Percentiles rank a stretch among this genome's conserved stretches.
These are phyloP conservation scores for Phytophthora crassamura DNA, from an alignment of 352 stramenopile species.

Conservation along the genomic window DNA sequence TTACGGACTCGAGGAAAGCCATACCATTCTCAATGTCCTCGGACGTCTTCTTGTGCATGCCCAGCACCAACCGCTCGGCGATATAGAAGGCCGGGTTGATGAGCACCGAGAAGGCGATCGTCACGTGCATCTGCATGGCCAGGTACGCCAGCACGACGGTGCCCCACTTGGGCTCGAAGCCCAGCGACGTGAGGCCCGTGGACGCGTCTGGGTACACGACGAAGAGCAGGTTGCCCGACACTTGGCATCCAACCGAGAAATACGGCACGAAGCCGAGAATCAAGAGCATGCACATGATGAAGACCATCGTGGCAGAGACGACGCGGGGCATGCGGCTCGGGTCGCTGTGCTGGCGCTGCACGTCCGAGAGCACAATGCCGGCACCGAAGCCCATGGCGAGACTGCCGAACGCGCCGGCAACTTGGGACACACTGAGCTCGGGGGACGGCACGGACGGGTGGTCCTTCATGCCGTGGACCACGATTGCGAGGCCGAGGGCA, in stretches of 20 bases:
- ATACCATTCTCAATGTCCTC: conserved; percentile 48
- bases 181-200: conserved; percentile 43
- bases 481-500: conserved; percentile 29
- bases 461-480: conserved; percentile 34
- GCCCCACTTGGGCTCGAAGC: conserved; percentile 52
- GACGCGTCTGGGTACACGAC: conserved; percentile 47
- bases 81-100: conserved; percentile 64
- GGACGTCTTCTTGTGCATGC: conserved; percentile 52
- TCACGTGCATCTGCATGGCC: conserved; percentile 49
- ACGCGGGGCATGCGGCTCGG: conserved; percentile 36
- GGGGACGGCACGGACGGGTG: conserved; percentile 53
- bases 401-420: conserved; percentile 65
- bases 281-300: conserved; percentile 64
- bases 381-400: conserved; percentile 69
- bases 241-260: conserved; percentile 64
- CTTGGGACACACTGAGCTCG: conserved; percentile 55
- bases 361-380: conserved; percentile 62
- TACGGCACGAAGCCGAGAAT: conserved; percentile 55
- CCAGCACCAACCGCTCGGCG: conserved; percentile 53
- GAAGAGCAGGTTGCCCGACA: conserved; percentile 73
- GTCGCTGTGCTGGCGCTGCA: conserved; percentile 61
- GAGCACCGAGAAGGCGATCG: conserved; percentile 51
- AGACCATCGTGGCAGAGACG: conserved; percentile 54
- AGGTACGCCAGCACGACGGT: conserved; percentile 50
- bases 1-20: conserved; percentile 34